Conservation (phyloP, 345 rosid species). For the Populus ilicifolia region DNA sequence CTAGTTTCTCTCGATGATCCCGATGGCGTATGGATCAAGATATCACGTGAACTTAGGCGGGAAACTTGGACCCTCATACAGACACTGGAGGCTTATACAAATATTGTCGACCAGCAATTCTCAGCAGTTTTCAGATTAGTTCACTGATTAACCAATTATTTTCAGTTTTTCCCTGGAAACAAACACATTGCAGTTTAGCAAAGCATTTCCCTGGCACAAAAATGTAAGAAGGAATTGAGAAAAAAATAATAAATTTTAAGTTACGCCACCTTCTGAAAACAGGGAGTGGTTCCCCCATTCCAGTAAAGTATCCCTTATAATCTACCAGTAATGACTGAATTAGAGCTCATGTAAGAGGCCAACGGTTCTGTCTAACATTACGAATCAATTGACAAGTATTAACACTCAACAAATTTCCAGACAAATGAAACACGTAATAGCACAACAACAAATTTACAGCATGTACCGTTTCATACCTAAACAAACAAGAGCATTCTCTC, state of each 20-base stretch:
- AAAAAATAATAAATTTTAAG: background rate
- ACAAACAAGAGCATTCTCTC: constrained; percentile 10
- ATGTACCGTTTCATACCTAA: constrained; percentile 6
- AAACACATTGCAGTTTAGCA: background rate
- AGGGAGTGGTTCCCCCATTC: background rate
- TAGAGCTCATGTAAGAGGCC: constrained; percentile 10
- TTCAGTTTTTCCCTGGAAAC: background rate
- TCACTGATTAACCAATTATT: background rate
- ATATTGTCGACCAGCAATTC: background rate
- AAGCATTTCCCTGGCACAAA: background rate
- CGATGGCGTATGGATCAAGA: background rate
- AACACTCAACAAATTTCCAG: constrained; percentile 19
- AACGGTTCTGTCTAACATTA: background rate
- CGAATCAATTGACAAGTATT: constrained; percentile 3
- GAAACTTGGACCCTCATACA: background rate
- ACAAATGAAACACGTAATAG: constrained; percentile 14
- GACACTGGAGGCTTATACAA: background rate
- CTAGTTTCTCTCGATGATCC: background rate
- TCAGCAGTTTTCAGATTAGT: background rate
- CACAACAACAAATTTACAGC: constrained; percentile 16
- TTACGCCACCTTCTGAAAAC: background rate
- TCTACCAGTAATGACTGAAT: constrained; percentile 7
- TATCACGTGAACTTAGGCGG: background rate
- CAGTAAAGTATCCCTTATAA: constrained; percentile 1
- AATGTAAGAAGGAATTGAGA: background rate